phyloP scores from a whole-genome alignment of 75 land plant genomes.

The Larix kaempferi region DNA sequence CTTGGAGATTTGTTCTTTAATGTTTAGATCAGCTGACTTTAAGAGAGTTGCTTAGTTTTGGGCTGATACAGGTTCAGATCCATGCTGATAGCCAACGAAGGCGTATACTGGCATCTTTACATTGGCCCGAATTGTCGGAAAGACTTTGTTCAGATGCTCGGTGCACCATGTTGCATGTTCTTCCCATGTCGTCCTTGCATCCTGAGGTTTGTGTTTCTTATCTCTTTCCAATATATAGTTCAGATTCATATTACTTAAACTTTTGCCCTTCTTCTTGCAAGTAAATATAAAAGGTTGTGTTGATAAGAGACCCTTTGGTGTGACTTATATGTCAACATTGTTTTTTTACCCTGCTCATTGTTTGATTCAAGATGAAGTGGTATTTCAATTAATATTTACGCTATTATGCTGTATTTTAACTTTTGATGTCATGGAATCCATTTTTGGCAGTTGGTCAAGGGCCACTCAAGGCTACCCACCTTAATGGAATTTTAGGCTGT shows the following conservation, averaged over 20 bases:
- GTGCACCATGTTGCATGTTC: slow-evolving; percentile 52
- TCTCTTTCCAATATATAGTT: background rate
- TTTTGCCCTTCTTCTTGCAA: background rate
- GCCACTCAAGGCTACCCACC: background rate
- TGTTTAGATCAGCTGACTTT: slow-evolving; percentile 5
- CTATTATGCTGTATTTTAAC: background rate
- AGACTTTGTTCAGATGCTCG: slow-evolving; percentile 44
- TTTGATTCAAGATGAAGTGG: background rate
- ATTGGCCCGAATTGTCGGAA: slow-evolving; percentile 57
- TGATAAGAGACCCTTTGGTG: background rate
- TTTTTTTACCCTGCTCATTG: background rate
- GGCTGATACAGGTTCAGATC: slow-evolving; percentile 33
- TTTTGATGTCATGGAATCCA: background rate
- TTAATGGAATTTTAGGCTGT: background rate
- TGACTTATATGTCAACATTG: background rate
- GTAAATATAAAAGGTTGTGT: background rate
- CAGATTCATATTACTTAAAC: background rate
- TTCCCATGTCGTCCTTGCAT: slow-evolving; percentile 50
- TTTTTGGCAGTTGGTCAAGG: background rate
- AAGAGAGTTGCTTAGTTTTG: slow-evolving; percentile 7
- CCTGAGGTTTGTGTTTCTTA: slow-evolving; percentile 27
- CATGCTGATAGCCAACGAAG: slow-evolving; percentile 47
- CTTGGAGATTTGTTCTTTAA: background rate
- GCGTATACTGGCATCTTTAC: slow-evolving; percentile 37
- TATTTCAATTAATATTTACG: background rate